Evolutionary conservation across 345 rosid species (phyloP).

Genomic region (Aquilaria sinensis): DNA sequence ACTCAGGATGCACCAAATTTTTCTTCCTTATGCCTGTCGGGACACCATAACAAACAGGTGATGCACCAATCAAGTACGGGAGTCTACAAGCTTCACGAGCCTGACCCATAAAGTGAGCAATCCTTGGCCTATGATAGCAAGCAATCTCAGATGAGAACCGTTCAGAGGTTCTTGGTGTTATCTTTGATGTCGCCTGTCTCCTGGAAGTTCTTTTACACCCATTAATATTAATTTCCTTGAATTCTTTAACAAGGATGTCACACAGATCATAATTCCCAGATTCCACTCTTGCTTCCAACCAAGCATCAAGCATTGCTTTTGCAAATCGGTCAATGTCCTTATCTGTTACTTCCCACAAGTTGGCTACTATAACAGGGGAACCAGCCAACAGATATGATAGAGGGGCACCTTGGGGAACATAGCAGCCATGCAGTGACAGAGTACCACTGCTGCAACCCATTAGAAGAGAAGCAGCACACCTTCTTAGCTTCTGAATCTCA

Average conservation of each 20-base stretch:
- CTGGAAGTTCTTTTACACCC: constrained; percentile 30
- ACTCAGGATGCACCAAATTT: constrained; percentile 17
- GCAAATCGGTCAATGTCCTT: constrained; percentile 86
- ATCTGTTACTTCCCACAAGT: constrained; percentile 96
- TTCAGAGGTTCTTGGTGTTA: constrained; percentile 18
- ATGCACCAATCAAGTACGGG: constrained; percentile 76
- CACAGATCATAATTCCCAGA: constrained; percentile 33
- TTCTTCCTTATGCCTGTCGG: constrained; percentile 74
- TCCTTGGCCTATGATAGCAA: constrained; percentile 49
- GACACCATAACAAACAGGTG: constrained; percentile 93
- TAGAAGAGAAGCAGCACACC: constrained; percentile 72
- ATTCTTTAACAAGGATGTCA: constrained; percentile 39
- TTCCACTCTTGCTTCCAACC: constrained; percentile 64
- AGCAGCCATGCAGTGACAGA: constrained; percentile 58
- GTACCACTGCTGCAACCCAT: constrained; percentile 99
- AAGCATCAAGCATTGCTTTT: constrained; percentile 70
- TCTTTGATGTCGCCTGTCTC: constrained; percentile 37
- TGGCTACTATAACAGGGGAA: constrained; percentile 75
- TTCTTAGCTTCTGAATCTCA: constrained; percentile 66
- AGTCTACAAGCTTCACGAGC: constrained; percentile 77
- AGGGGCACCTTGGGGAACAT: constrained; percentile 69
- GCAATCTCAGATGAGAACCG: constrained; percentile 12
- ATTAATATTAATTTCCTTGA: constrained; percentile 40
- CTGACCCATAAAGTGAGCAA: constrained; percentile 68
- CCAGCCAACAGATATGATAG: constrained; percentile 73